Base-by-base conservation (phyloP, 1,139 yeast species). In the Eremothecium cymbalariae region DNA sequence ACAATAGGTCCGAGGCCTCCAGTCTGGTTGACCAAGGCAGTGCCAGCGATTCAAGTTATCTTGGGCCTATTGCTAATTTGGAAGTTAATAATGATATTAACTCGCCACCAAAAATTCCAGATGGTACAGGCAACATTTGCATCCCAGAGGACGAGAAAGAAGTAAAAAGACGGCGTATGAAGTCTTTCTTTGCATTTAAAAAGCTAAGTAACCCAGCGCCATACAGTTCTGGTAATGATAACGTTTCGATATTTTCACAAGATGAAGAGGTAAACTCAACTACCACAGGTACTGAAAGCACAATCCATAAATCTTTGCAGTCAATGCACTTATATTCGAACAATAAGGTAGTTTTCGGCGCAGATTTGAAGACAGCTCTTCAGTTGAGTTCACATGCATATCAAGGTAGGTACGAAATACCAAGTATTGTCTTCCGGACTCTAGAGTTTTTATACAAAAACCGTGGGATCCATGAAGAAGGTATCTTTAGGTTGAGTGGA, bases 401-500 rank as follows among this genome's bases (percentile, higher is more conserved):
- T 30, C 65, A 64, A 37, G 73, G 72, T 1, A 54, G 55, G 22
- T 51, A 48, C 29, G 43, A 41, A 12, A 73, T 90, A 8, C 97
- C 98, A 1, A 75, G 90, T 29, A 74, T 90, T 8, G 72, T 85
- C 15, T 81, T 63, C 50, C 65, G 95, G 40, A 85, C 95, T 51
- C 57, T 90, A 28, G 84, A 77, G 40, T 81, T 70, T 47, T 64
- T 90, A 32, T 68, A 72, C 36, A 69, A 66, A 31, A 71, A 78
- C 15, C 77, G 82, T 8, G 95, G 94, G 0, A 65, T 81, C 13
- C 73, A 72, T 43, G 94, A 85, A 56, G 95, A 88, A 53, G 98
- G 98, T 3, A 73, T 90, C 2, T 90, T 90, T 62, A 67, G 98
- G 43, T 64, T 88, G 38, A 84, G 93, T 57, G 98, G 98, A 2